Conservation (phyloP, 1,284 basidiomycete species). For the Puccinia triticina region DNA sequence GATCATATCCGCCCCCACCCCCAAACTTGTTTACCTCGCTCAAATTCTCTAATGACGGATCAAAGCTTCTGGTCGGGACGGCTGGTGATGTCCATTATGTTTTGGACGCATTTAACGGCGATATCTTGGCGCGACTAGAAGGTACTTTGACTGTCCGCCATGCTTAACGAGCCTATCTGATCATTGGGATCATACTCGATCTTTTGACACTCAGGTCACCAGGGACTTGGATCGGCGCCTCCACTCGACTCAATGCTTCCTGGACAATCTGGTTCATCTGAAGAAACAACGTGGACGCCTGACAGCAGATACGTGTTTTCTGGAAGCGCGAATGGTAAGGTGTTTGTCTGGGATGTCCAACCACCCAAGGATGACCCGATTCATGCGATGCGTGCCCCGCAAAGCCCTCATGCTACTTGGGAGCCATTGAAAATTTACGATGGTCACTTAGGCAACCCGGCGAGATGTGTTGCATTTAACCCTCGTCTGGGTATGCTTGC, state of each 20-base stretch:
- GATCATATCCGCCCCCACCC: conserved; percentile 72
- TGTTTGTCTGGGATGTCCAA: conserved; percentile 50
- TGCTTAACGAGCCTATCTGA: background rate
- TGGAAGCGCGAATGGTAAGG: conserved; percentile 55
- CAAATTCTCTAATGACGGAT: conserved; percentile 84
- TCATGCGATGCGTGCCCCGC: conserved; percentile 53
- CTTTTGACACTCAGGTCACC: conserved; percentile 28
- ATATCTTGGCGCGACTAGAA: conserved; percentile 77
- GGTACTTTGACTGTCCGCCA: conserved; percentile 61
- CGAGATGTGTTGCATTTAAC: conserved; percentile 82
- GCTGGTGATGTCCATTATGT: conserved; percentile 90
- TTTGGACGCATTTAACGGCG: conserved; percentile 81
- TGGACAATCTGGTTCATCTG: conserved; percentile 57
- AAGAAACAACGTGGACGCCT: conserved; percentile 88
- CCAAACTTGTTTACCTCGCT: conserved; percentile 87
- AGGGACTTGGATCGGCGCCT: conserved; percentile 61
- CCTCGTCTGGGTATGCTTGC: conserved; percentile 85
- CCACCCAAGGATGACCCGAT: conserved; percentile 47
- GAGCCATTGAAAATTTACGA: conserved; percentile 69
- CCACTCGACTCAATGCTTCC: conserved; percentile 59
- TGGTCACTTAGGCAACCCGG: conserved; percentile 70
- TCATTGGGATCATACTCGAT: conserved; percentile 62
- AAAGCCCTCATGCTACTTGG: conserved; percentile 63
- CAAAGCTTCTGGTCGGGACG: conserved; percentile 87
- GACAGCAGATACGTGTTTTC: conserved; percentile 82